A percentile compares a stretch with the other conserved stretches of the same genome.
Conservation (phyloP, 768 basidiomycete genomes). For the Trametes gibbosa region DNA sequence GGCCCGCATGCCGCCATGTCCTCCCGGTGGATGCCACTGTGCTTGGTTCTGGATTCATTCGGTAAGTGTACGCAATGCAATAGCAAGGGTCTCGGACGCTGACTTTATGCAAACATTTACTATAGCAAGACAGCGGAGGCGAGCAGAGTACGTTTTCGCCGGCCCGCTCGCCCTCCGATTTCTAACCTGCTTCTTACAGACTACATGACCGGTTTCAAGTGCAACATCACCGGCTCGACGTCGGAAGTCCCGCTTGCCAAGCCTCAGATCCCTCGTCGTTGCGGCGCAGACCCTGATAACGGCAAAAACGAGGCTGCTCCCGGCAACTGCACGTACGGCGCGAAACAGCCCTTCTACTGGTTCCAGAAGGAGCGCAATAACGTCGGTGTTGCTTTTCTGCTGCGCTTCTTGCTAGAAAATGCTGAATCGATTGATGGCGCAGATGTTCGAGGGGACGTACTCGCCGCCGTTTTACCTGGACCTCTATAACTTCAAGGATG, state of each 20-base stretch:
- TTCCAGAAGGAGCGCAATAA: constrained; percentile 61
- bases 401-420: not conserved
- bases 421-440: not conserved
- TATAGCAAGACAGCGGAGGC: constrained; percentile 46
- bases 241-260: constrained; percentile 52
- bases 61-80: constrained; percentile 28
- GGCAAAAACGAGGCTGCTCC: constrained; percentile 41
- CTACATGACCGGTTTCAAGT: constrained; percentile 77
- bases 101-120: not conserved
- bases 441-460: constrained; percentile 67
- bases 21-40: constrained; percentile 60
- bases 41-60: constrained; percentile 76
- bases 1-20: constrained; percentile 63
- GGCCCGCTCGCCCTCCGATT: too few relatives aligned
- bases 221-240: constrained; percentile 53
- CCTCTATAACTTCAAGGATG: constrained; percentile 71
- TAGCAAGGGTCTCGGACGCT: too few relatives aligned
- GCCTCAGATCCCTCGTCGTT: constrained; percentile 60
- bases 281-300: constrained; percentile 55
- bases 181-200: constrained; percentile 33
- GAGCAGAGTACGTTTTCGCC: constrained; percentile 51
- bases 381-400: constrained; percentile 33
- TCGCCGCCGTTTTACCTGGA: constrained; percentile 67
- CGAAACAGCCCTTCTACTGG: constrained; percentile 73
- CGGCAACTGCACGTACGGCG: constrained; percentile 70